Percentiles rank a stretch among this genome's conserved stretches.
These are phyloP conservation scores for Apiospora sp. DNA, from an alignment of 2,329 filamentous ascomycete species.

Conservation along the genomic window DNA sequence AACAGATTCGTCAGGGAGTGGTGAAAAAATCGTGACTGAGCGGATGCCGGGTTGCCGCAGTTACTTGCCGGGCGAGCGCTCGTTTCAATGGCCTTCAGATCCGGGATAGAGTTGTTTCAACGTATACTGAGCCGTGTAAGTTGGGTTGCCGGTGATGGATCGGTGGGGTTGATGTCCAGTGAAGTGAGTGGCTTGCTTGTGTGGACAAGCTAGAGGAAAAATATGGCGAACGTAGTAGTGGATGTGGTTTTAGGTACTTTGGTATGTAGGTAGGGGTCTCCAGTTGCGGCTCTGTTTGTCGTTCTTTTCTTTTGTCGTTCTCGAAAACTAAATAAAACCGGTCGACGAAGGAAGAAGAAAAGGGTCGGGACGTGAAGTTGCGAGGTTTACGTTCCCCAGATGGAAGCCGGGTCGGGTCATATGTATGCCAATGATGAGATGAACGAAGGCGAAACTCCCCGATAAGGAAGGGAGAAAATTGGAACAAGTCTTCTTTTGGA, in stretches of 20 bases:
- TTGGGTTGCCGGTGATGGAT: slow-evolving; percentile 5
- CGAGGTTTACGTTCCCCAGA: slow-evolving; percentile 1
- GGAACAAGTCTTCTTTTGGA: slow-evolving; percentile 16
- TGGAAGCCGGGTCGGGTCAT: slow-evolving; percentile 18
- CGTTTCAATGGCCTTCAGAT: slow-evolving; percentile 1
- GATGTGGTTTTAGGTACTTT: not conserved
- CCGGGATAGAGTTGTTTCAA: slow-evolving; percentile 10
- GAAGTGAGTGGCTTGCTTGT: slow-evolving; percentile 15
- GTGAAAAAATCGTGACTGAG: not conserved
- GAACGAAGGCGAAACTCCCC: slow-evolving; percentile 17
- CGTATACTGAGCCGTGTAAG: slow-evolving; percentile 14
- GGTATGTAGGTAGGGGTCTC: not conserved
- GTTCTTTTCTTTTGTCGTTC: not conserved
- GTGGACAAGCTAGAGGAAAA: not conserved
- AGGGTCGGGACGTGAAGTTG: not conserved
- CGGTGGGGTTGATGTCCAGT: slow-evolving; percentile 17
- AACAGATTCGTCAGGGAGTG: not conserved
- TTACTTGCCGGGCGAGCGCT: slow-evolving; percentile 8
- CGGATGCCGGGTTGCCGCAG: no score
- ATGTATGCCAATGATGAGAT: slow-evolving; percentile 13
- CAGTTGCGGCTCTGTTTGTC: not conserved
- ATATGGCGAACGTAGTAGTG: slow-evolving; percentile 7
- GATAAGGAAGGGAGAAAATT: slow-evolving; percentile 19
- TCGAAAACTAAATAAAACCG: not conserved
- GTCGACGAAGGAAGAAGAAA: not conserved